A percentile compares a stretch with the other conserved stretches of the same genome.
phyloP scores from a whole-genome alignment of 106 monocot species.

The Dendrobium catenatum region DNA sequence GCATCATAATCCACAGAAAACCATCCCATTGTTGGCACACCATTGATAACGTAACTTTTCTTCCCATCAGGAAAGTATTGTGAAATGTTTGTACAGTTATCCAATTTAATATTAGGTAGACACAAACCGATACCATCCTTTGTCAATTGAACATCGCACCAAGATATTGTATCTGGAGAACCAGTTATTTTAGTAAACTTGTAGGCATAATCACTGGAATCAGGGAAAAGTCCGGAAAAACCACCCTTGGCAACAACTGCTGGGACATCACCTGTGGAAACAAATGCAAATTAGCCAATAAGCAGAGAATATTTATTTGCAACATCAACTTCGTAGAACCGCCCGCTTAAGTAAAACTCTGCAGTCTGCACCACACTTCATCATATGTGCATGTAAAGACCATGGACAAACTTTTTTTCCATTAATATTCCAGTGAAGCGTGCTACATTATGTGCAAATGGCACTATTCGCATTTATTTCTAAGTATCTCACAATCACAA shows the following conservation, averaged over 20 bases:
- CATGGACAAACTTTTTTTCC: not conserved
- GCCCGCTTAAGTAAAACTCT: not conserved
- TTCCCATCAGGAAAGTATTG: not conserved
- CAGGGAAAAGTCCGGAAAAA: slow-evolving; percentile 56
- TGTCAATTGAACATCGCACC: slow-evolving; percentile 54
- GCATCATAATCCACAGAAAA: slow-evolving; percentile 33
- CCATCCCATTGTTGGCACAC: slow-evolving; percentile 21
- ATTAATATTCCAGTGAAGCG: not conserved
- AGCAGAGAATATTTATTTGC: not conserved
- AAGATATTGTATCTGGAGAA: slow-evolving; percentile 18
- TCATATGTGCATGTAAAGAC: not conserved
- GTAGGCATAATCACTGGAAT: slow-evolving; percentile 29
- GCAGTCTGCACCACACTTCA: not conserved
- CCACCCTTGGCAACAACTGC: slow-evolving; percentile 49
- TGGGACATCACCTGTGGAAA: slow-evolving; percentile 26
- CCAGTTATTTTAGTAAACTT: not conserved
- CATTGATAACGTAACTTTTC: slow-evolving; percentile 24
- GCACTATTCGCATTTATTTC: too few relatives aligned
- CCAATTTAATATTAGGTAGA: slow-evolving; percentile 24
- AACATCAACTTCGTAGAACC: not conserved
- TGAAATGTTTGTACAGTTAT: slow-evolving; percentile 32
- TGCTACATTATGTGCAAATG: not conserved
- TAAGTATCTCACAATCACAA: too few relatives aligned
- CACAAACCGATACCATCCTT: slow-evolving; percentile 45
- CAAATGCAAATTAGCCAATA: not conserved